Conservation (phyloP, 2,329 filamentous ascomycete genomes). For the Fusarium sp. region DNA sequence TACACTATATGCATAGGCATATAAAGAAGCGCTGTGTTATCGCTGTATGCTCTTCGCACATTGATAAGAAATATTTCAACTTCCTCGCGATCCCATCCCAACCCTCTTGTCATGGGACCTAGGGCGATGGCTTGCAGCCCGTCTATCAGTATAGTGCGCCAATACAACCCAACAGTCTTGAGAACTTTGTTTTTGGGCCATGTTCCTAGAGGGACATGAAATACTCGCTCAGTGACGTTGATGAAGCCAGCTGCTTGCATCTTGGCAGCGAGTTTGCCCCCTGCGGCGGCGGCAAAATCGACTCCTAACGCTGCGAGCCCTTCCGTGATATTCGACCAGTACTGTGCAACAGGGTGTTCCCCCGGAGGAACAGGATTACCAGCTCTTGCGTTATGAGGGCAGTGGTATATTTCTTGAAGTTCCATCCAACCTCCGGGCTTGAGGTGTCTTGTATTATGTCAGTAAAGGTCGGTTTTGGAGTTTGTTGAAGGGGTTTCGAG, state of each 20-base stretch:
- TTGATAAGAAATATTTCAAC: conserved; percentile 59
- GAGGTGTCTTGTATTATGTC: conserved; percentile 52
- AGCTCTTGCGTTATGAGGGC: conserved; percentile 55
- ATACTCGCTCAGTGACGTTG: conserved; percentile 60
- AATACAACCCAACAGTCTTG: conserved; percentile 62
- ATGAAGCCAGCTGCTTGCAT: conserved; percentile 62
- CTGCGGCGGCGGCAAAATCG: conserved; percentile 56
- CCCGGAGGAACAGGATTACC: conserved; percentile 50
- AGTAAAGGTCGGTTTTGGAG: neutral
- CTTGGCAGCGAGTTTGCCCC: conserved; percentile 52
- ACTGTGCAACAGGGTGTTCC: conserved; percentile 54
- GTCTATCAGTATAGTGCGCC: conserved; percentile 60
- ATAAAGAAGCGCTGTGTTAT: conserved; percentile 57
- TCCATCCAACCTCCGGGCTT: conserved; percentile 66
- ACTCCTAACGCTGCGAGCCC: conserved; percentile 57
- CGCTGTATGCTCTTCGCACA: conserved; percentile 59
- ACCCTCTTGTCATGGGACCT: conserved; percentile 60
- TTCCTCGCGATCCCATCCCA: conserved; percentile 58
- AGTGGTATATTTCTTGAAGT: conserved; percentile 63
- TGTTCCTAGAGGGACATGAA: conserved; percentile 63
- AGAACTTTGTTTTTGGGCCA: conserved; percentile 62
- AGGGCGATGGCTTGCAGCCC: conserved; percentile 62
- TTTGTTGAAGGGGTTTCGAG: neutral
- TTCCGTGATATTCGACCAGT: conserved; percentile 57
- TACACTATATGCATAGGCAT: conserved; percentile 66